These are phyloP conservation scores for Candida insectorum DNA, from an alignment of 805 yeast species.

Conservation along the genomic window DNA sequence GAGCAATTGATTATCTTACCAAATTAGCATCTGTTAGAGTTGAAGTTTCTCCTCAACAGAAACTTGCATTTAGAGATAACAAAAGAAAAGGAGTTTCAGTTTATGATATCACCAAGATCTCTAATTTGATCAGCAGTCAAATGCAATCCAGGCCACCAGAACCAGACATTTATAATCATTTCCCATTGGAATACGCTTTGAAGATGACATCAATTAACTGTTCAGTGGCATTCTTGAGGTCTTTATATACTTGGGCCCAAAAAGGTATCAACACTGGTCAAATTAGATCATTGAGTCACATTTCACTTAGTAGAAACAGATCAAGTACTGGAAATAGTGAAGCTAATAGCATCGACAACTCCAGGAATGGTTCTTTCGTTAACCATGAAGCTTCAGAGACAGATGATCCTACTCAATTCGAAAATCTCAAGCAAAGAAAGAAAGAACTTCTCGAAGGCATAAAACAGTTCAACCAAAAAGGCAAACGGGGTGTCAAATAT, in stretches of 20 bases:
- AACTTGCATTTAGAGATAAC: constrained; percentile 41
- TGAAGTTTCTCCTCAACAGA: constrained; percentile 68
- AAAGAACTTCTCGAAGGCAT: constrained; percentile 77
- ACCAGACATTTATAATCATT: constrained; percentile 49
- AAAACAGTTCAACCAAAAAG: constrained; percentile 76
- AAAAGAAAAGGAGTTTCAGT: constrained; percentile 59
- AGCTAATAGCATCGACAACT: constrained; percentile 19
- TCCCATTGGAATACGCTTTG: constrained; percentile 79
- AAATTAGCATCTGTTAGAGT: constrained; percentile 67
- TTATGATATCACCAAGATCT: constrained; percentile 69
- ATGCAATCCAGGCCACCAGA: constrained; percentile 54
- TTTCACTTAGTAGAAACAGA: constrained; percentile 11
- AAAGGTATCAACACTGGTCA: constrained; percentile 32
- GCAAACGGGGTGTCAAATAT: constrained; percentile 70
- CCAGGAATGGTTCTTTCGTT: constrained; percentile 24
- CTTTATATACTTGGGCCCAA: constrained; percentile 85
- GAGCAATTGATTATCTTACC: constrained; percentile 73
- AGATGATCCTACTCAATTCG: constrained; percentile 84
- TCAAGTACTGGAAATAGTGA: constrained; percentile 30
- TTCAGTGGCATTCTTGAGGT: constrained; percentile 75
- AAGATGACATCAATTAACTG: constrained; percentile 79
- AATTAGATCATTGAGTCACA: constrained; percentile 4
- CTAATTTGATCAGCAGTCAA: constrained; percentile 70
- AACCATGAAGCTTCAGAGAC: constrained; percentile 27
- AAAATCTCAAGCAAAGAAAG: constrained; percentile 76